Evolutionary conservation across 1,284 basidiomycete genomes (phyloP), one percentile per base, ranked within the genome.

Genomic region (Irpex sp.): DNA sequence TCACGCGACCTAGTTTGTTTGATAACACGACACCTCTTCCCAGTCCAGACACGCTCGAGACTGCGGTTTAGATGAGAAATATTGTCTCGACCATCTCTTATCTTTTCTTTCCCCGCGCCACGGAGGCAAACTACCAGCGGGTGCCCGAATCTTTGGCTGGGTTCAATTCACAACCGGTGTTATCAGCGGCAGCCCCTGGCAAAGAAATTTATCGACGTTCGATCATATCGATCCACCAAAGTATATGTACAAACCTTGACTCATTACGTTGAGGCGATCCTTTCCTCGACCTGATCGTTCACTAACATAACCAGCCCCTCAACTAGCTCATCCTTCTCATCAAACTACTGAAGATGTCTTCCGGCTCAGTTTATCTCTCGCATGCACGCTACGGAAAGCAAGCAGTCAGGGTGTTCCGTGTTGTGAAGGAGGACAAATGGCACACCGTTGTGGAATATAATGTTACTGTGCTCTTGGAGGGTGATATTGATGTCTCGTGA

Each of bases 381-480:
- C 71, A 77, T 49, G 88, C 91, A 1, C 85, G 86, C 31, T 94
- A 94, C 71, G 94, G 94, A 37, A 97, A 97, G 77, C 90, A 93
- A 77, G 89, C 91, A 70, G 85, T 97, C 36, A 85, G 93, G 44
- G 89, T 97, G 49, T 84, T 93, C 67, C 15, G 95, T 47, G 82
- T 96, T 63, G 93, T 96, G n/a, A 83, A 93, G 15, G 86, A 89
- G 66, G 84, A 78, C 5, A 74, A 78, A 47, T 82, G 83, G 81
- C 92, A 90, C 71, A 81, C 85, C 58, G 78, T 94, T 13, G 92
- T 90, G 52, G 93, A 95, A 73, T 95, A 94, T 77, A 89, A 87
- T 65, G 90, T 95, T 31, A 82, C 82, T 36, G 83, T 86, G 2
- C 79, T 96, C 56, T 76, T 97, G 11, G 93, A 96, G 75, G 95